Percentiles rank a stretch among this genome's conserved stretches.
These are phyloP conservation scores for Gentiana dahurica DNA, from an alignment of 257 asterid species.

Conservation along the genomic window DNA sequence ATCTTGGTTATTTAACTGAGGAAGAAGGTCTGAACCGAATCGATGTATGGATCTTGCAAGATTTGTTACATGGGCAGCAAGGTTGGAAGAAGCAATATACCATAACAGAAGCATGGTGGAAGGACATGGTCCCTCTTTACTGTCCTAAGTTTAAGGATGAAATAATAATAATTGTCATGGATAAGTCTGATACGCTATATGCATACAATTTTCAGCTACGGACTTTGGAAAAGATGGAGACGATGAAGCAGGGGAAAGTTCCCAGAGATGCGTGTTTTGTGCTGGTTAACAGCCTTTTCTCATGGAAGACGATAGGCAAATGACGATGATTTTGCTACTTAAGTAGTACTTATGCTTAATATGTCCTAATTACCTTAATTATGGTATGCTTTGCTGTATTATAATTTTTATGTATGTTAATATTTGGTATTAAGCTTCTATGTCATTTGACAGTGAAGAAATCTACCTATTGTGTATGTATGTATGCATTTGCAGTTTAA, in stretches of 20 bases:
- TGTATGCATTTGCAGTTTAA: no score
- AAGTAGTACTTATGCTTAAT: no score
- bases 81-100: constrained; percentile 30
- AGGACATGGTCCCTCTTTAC: constrained; percentile 22
- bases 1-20: constrained; percentile 28
- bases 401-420: no score
- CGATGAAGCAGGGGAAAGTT: constrained; percentile 10
- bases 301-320: constrained; percentile 11
- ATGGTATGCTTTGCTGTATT: no score
- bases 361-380: no score
- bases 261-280: neutral
- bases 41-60: constrained; percentile 35
- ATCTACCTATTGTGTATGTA: no score
- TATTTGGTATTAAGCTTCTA: no score
- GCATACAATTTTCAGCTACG: constrained; percentile 23
- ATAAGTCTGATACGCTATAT: constrained; percentile 10
- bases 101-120: constrained; percentile 10
- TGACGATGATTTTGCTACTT: neutral
- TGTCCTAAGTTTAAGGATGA: constrained; percentile 14
- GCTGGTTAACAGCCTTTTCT: constrained; percentile 39
- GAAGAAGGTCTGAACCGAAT: constrained; percentile 11
- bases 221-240: constrained; percentile 20
- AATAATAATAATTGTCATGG: constrained; percentile 18
- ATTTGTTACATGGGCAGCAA: constrained; percentile 12
- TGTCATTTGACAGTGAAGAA: no score